Evolutionary conservation across 1,284 basidiomycete genomes (phyloP).

Genomic region (Hymenochaete sp.): DNA sequence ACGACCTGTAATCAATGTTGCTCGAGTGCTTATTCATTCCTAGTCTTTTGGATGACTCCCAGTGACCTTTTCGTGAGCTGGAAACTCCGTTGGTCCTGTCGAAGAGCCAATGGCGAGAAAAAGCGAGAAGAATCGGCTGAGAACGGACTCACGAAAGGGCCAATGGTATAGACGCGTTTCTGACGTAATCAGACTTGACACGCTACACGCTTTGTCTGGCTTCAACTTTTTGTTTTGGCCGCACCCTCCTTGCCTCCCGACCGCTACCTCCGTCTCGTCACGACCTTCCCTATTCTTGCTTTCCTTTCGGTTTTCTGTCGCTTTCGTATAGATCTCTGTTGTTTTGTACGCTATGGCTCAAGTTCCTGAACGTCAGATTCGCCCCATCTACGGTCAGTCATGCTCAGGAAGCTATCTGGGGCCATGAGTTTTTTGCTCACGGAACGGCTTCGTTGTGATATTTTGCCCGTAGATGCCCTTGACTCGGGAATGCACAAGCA

Average conservation of each 20-base stretch:
- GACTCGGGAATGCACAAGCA: constrained; percentile 80
- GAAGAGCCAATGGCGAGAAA: too few relatives aligned
- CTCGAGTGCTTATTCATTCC: too few relatives aligned
- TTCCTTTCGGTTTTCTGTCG: constrained; percentile 1
- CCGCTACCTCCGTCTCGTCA: background rate
- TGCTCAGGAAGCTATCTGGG: constrained; percentile 1
- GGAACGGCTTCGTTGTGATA: background rate
- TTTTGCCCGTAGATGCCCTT: constrained; percentile 54
- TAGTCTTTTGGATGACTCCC: too few relatives aligned
- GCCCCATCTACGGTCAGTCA: constrained; percentile 62
- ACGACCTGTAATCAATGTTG: too few relatives aligned
- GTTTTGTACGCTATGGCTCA: constrained; percentile 30
- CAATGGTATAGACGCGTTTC: too few relatives aligned
- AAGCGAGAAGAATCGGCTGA: too few relatives aligned
- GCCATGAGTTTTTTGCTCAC: background rate
- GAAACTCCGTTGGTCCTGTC: too few relatives aligned
- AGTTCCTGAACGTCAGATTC: constrained; percentile 68
- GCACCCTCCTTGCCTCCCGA: background rate
- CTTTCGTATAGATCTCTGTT: too few relatives aligned
- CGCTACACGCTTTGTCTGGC: constrained; percentile 4
- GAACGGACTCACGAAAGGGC: too few relatives aligned
- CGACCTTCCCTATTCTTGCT: background rate
- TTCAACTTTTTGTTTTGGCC: too few relatives aligned
- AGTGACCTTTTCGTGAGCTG: too few relatives aligned
- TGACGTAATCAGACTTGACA: too few relatives aligned